Base-by-base conservation (phyloP, 2,329 filamentous ascomycete species). In the Penicillium sp. region DNA sequence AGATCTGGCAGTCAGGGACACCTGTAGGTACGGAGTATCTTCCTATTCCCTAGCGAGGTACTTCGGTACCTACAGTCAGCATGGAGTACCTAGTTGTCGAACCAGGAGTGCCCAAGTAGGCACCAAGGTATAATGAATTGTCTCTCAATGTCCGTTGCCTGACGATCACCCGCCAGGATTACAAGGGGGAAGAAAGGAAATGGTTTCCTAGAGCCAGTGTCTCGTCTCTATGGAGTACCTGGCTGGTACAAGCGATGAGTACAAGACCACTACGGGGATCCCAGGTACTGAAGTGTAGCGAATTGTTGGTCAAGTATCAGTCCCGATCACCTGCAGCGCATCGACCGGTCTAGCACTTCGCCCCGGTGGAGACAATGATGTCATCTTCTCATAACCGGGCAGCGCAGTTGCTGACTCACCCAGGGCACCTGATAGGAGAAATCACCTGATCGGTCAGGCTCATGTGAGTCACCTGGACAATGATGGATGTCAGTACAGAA, bases 331-430 rank as follows among this genome's bases (percentile, higher is more conserved):
- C 45, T 52, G 47, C 49, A 50, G 34, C 30, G 28, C 36, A 55
- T 58, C 38, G 56, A 57, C 54, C 55, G 56, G 55, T 59, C 56
- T 59, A 55, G 51, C 46, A 44, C 50, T 38, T 47, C 23, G 35
- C 15, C 11, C 12, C 16, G 10, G 50, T 52, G 50, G 54, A 28
- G 16, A 40, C 11, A 14, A 45, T 57, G 55, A 59, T 52, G 50
- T 59, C 55, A 59, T 44, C 11, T 4, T 14, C 11, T 20, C 22
- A 30, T 39, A 39, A 44, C 43, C 22, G 41, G 47, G 41, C 33
- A 41, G 16, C 25, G 6, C 12, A 27, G 6, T 5, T n/a, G 25
- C 11, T 30, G 31, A 29, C 23, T 9, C 23, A 29, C 17, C 10
- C 16, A 26, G 30, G n/a, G 28, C 35, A 39, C 35, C 32, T 39